Base-by-base conservation (phyloP, 176 grass and related monocot species). In the Bromus sterilis region DNA sequence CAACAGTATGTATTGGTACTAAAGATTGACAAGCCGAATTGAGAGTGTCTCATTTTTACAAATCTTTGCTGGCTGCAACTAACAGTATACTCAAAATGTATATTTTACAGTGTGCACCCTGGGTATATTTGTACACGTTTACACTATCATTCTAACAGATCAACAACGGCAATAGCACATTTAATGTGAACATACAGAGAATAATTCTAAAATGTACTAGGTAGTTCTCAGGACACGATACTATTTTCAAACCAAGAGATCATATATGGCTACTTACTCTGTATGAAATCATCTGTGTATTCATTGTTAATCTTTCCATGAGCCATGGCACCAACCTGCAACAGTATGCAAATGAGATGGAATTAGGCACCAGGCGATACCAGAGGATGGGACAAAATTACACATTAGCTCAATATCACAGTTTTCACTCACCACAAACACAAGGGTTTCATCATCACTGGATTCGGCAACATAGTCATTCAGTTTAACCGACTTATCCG, bases 311-410 rank as follows among this genome's bases (percentile, higher is more conserved):
- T 90, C 88, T 89, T 88, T 79, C 95, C 95, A 71, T 95, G 95
- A 34, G 95, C 92, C 95, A 95, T 98, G 21, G 95, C 95, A 64
- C 95, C 95, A 68, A 98, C 95, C 95, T 98, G 75, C 74, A 85
- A 75, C 28, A 76, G 83, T 59, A 10, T 39, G 40, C 25, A 77
- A 49, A 73, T 7, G 64, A 7, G 26, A 84, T 44, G 15, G 55
- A 37, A 49, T 63, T 66, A 83, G 10, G 39, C 18, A 51, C 16
- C 26, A 39, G 46, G 37, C 55, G 60, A 11, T 37, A 59, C 35
- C 59, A 83, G 26, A 24, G 26, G 57, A 59, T 74, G 36, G 64
- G 55, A 75, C 48, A 20, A 21, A 51, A 0, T 0, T 55, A 72
- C 39, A 58, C 48, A 30, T 51, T 34, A 70, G 35, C 46, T 42